Base-by-base conservation (phyloP, 371 early-diverging fungal genomes). In the Mortierella polycephala region DNA sequence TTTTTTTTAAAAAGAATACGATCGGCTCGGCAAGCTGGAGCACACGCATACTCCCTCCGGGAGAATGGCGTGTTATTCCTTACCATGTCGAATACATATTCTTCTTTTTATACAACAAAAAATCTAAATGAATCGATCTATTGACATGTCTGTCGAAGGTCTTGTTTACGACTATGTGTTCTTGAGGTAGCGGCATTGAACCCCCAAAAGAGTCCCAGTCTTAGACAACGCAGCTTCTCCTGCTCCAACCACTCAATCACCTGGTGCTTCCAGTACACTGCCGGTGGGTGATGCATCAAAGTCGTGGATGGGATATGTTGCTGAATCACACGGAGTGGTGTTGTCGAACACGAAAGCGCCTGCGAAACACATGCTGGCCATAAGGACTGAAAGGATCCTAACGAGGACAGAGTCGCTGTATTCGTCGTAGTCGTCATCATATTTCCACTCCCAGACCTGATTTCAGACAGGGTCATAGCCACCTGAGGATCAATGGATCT, bases 211-310 rank as follows among this genome's bases (percentile, higher is more conserved):
- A 77, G 42, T 12, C 79, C 79, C 7, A 77, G 30, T 10, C 79
- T 41, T 21, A 77, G 49, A 41, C 72, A 68, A 13, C 79, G 56
- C 40, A 77, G 41, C 41, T 77, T 77, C 37, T 77, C 79, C n/a
- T 69, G 79, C 58, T 77, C 79, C 30, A 77, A 39, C 79, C 79
- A 77, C 41, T 77, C 79, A 4, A 68, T 69, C 11, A 77, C 79
- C 30, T 77, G 79, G 42, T 71, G 40, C n/a, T 77, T 77, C 79
- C 79, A 77, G 20, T 77, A 77, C 1, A 68, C 65, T 0, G 79
- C 79, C 4, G 79, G 79, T 5, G 68, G 57, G 41, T 68, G 72
- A 49, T 77, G 72, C 62, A 71, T 65, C 21, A 67, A 42, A 23
- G 67, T 75, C 13, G 70, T 71, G 7, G 63, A 62, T 0, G 71